Percentiles rank a stretch among this genome's conserved stretches.
These are phyloP conservation scores for Candida ipomoeae DNA, from an alignment of 805 yeast genomes.

Conservation along the genomic window DNA sequence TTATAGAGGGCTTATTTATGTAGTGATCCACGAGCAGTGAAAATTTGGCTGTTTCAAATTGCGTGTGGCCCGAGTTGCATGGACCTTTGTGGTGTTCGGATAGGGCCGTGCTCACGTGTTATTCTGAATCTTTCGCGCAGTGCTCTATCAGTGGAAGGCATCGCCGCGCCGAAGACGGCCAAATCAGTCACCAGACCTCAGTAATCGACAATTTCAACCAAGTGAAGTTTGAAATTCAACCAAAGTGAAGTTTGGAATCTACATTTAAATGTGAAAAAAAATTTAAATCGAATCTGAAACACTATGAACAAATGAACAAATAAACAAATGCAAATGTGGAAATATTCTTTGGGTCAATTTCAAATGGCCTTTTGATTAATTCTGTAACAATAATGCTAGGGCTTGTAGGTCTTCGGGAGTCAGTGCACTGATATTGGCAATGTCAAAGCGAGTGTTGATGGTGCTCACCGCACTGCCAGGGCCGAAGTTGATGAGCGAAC, in stretches of 20 bases:
- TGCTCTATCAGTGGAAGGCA: neutral
- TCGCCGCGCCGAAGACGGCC: conserved; percentile 3
- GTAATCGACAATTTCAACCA: no score
- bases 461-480: conserved; percentile 36
- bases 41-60: neutral
- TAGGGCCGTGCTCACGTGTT: conserved; percentile 1
- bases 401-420: conserved; percentile 10
- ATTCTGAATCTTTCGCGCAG: conserved; percentile 1
- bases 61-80: no score
- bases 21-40: neutral
- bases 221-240: no score
- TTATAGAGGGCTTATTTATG: no score
- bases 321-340: neutral
- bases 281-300: no score
- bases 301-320: neutral
- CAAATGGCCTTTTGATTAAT: no score
- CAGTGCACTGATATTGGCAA: conserved; percentile 7
- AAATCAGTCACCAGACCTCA: neutral
- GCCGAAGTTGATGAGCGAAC: conserved; percentile 30
- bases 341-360: neutral
- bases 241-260: neutral
- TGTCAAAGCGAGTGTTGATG: conserved; percentile 15
- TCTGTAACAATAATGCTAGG: neutral
- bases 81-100: neutral
- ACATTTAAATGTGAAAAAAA: no score